Percentiles rank a stretch among this genome's conserved stretches.
Conservation (phyloP, 2,329 filamentous ascomycete species). For the Colletotrichum orchidophilum region DNA sequence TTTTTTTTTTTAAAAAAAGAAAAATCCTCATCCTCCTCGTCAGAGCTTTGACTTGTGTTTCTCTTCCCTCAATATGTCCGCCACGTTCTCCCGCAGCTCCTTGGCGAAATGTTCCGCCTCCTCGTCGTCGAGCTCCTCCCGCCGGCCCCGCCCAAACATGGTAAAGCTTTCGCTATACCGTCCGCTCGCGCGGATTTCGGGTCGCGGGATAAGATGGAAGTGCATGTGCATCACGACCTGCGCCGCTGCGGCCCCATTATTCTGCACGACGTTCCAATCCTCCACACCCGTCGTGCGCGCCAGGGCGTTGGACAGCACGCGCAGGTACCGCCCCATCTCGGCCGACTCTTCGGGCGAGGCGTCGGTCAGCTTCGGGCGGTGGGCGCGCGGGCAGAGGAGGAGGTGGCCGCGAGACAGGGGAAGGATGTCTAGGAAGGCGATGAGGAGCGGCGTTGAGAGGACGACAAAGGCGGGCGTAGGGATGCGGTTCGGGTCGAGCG, state of each 20-base stretch:
- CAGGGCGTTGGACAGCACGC: constrained; percentile 77
- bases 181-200: constrained; percentile 68
- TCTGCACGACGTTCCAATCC: constrained; percentile 98
- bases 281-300: constrained; percentile 73
- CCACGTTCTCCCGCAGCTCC: constrained; percentile 60
- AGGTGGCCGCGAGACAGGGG: constrained; percentile 87
- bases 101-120: constrained; percentile 71
- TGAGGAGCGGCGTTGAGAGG: constrained; percentile 77
- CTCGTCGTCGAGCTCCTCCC: constrained; percentile 80
- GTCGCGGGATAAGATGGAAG: constrained; percentile 92
- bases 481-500: constrained; percentile 45
- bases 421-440: constrained; percentile 94
- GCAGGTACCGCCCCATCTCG: constrained; percentile 74
- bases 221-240: constrained; percentile 95
- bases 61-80: constrained; percentile 50
- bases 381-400: constrained; percentile 79
- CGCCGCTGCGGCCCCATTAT: constrained; percentile 88
- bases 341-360: constrained; percentile 69
- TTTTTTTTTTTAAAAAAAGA: neutral
- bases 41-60: constrained; percentile 50
- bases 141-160: constrained; percentile 81
- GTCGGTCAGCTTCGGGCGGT: constrained; percentile 82
- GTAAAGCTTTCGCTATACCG: constrained; percentile 73
- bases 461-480: constrained; percentile 69
- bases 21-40: neutral